phyloP scores from a whole-genome alignment of 257 asterid genomes.

The Solanum etuberosum region DNA sequence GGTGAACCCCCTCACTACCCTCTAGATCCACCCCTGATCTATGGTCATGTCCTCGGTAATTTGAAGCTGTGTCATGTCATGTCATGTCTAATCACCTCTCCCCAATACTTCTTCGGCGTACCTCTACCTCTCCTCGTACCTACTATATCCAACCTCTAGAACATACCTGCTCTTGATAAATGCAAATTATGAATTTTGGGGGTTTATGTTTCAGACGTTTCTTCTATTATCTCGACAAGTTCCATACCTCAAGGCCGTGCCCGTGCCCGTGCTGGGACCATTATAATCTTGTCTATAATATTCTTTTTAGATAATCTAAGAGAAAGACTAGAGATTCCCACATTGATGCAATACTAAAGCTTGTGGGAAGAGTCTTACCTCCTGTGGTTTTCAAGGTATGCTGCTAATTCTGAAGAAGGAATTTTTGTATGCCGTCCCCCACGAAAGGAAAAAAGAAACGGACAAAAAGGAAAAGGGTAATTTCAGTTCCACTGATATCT shows the following conservation, averaged over 20 bases:
- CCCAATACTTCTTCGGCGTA: neutral
- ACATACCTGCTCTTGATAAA: neutral
- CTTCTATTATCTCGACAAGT: neutral
- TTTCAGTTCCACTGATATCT: neutral
- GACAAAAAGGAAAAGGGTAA: neutral
- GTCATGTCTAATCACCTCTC: neutral
- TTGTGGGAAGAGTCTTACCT: neutral
- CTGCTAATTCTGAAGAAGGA: neutral
- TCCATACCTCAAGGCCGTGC: neutral
- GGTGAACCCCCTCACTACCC: neutral
- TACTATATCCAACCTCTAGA: neutral
- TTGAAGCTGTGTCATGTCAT: neutral
- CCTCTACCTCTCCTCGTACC: neutral
- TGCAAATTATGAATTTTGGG: neutral
- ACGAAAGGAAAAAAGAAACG: neutral
- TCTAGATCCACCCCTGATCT: neutral
- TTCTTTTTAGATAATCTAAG: neutral
- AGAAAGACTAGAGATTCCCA: neutral
- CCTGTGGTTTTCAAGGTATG: neutral
- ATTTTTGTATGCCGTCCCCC: neutral
- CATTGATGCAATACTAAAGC: neutral
- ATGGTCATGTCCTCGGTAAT: neutral
- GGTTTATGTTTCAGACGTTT: neutral
- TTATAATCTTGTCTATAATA: neutral
- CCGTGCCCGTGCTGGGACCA: neutral